phyloP scores from a whole-genome alignment of 306 rosid genomes.

The Inga leiocalycina region DNA sequence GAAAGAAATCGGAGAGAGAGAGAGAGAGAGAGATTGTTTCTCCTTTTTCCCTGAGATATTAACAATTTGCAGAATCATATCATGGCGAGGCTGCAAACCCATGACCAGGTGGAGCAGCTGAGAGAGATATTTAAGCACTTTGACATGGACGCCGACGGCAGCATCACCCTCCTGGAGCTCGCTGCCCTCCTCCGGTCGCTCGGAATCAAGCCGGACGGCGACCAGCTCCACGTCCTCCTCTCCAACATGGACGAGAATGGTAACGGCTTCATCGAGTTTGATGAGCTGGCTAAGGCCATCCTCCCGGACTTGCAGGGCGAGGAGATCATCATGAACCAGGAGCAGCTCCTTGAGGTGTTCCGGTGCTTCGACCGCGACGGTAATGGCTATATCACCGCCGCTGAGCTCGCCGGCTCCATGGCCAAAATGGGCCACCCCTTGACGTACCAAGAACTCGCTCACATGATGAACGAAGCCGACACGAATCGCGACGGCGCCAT shows the following conservation, averaged over 20 bases:
- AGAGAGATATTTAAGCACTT: slow-evolving; percentile 60
- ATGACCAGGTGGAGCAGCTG: slow-evolving; percentile 54
- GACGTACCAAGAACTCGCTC: slow-evolving; percentile 56
- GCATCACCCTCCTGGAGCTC: slow-evolving; percentile 73
- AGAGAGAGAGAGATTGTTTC: not conserved
- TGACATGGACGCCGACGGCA: slow-evolving; percentile 74
- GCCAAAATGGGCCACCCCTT: slow-evolving; percentile 72
- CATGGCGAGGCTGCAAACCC: slow-evolving; percentile 39
- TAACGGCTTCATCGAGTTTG: slow-evolving; percentile 67
- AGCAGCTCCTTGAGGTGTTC: slow-evolving; percentile 62
- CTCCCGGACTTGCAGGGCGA: slow-evolving; percentile 49
- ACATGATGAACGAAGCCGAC: slow-evolving; percentile 66
- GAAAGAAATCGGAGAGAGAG: not conserved
- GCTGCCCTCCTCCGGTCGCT: slow-evolving; percentile 74
- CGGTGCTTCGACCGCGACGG: slow-evolving; percentile 72
- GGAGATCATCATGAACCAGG: slow-evolving; percentile 56
- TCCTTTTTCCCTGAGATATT: not conserved
- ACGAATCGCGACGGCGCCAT: slow-evolving; percentile 67
- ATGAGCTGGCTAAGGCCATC: slow-evolving; percentile 55
- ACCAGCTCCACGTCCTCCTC: slow-evolving; percentile 55
- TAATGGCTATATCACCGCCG: slow-evolving; percentile 65
- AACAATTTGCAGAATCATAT: not conserved
- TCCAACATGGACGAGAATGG: slow-evolving; percentile 65
- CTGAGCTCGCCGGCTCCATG: slow-evolving; percentile 77
- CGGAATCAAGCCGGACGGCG: slow-evolving; percentile 68